Evolutionary conservation across 345 rosid species (phyloP), one percentile per base, ranked within the genome.

Genomic region (Corchorus capsularis): DNA sequence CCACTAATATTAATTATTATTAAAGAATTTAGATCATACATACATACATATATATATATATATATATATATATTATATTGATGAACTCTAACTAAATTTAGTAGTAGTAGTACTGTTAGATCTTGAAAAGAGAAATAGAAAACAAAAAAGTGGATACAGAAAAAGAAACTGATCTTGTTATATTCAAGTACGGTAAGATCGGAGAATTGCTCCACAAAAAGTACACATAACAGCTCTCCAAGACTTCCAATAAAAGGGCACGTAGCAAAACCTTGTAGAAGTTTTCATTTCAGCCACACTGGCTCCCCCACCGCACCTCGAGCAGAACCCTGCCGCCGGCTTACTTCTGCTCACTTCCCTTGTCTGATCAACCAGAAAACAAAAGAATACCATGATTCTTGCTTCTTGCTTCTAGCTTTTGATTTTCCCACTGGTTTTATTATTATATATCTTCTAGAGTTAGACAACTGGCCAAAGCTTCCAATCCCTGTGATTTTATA

Each of bases 251-350:
- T 92, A 96, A 41, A 96, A 89, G 3, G 99, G 96, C 3, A 96
- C 92, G 39, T 79, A 83, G 76, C 94, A 92, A 79, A 96, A 91
- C 75, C 94, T 90, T 0, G 96, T 92, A 16, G 89, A 80, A 1
- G 97, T 96, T 68, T 85, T 93, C 94, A 96, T 96, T 83, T 96
- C 99, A 2, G 98, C 99, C 4, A 93, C 96, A 63, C 96, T 92
- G 6, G 98, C 99, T 79, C 98, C 99, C 0, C 91, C 92, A 53
- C 99, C 97, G 82, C 99, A 96, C 83, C 93, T 73, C 6, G 94
- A 91, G 88, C 99, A 93, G 56, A 69, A 79, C 59, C 99, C 97
- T 0, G 99, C 98, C 0, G 92, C 98, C 50, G 98, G 99, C 86
- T 92, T 96, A 84, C 92, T 91, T 62, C 86, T 82, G 35, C 85